Evolutionary conservation across 192 early-diverging fungal species (phyloP).

Genomic region (Haplosporangium gracile): DNA sequence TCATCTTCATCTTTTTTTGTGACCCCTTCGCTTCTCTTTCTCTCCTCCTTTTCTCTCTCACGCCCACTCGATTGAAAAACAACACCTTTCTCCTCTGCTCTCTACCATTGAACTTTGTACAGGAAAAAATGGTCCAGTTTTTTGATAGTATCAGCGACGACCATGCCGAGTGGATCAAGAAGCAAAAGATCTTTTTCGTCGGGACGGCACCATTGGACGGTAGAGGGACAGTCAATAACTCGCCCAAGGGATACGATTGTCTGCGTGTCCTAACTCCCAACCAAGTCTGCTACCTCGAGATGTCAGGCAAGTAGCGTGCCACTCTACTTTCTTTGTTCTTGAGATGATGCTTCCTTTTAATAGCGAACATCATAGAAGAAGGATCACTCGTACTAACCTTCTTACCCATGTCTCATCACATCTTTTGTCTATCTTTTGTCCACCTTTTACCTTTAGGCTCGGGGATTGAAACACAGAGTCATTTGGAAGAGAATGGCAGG

Average conservation of each 20-base stretch:
- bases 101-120: neutral
- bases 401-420: neutral
- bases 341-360: neutral
- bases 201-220: conserved; percentile 64
- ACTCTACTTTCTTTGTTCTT: neutral
- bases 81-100: no score
- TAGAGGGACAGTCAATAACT: conserved; percentile 67
- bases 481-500: conserved; percentile 73
- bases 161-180: conserved; percentile 64
- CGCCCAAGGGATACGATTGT: conserved; percentile 72
- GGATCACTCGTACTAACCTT: neutral
- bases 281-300: conserved; percentile 57
- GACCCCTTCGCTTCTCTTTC: neutral
- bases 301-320: conserved; percentile 46
- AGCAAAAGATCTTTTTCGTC: conserved; percentile 74
- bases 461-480: conserved; percentile 72
- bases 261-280: conserved; percentile 61
- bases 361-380: neutral
- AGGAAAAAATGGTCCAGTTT: conserved; percentile 61
- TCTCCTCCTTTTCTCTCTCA: conserved; percentile 1
- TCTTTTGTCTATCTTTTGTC: neutral
- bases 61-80: neutral
- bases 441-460: conserved; percentile 26
- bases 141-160: conserved; percentile 58
- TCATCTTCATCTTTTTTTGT: neutral